Percentiles rank a stretch among this genome's conserved stretches.
Conservation (phyloP, 2,329 filamentous ascomycete species). For the Ophiostoma piceae region DNA sequence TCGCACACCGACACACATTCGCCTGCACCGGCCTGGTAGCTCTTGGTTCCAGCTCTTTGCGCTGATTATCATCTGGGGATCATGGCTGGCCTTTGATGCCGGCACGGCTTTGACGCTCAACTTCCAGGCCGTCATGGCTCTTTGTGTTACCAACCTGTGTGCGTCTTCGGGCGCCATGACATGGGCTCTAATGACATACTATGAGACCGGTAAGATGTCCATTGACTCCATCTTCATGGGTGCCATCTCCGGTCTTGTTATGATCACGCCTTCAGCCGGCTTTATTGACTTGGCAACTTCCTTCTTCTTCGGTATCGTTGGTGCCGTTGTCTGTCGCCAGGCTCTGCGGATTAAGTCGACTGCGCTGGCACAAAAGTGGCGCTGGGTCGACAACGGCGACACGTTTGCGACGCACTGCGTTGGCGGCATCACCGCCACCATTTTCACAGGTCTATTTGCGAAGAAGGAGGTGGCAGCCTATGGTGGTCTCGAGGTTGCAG, state of each 20-base stretch:
- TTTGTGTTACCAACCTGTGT: constrained; percentile 93
- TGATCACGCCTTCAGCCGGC: constrained; percentile 64
- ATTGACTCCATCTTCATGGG: constrained; percentile 68
- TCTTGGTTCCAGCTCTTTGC: constrained; percentile 54
- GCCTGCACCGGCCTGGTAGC: constrained; percentile 21
- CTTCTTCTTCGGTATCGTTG: constrained; percentile 17
- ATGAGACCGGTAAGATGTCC: constrained; percentile 86
- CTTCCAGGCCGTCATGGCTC: constrained; percentile 86
- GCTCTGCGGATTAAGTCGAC: constrained; percentile 22
- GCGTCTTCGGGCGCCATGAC: constrained; percentile 83
- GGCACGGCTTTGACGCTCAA: constrained; percentile 90
- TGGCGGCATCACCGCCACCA: constrained; percentile 21
- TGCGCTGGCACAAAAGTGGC: constrained; percentile 14
- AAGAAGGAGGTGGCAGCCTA: constrained; percentile 21
- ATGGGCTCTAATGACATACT: constrained; percentile 92
- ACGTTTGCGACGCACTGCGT: constrained; percentile 25
- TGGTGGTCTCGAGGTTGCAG: constrained; percentile 42
- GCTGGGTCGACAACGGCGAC: constrained; percentile 25
- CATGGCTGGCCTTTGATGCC: constrained; percentile 97
- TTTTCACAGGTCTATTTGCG: constrained; percentile 24
- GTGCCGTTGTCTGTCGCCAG: constrained; percentile 20
- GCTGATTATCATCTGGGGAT: constrained; percentile 96
- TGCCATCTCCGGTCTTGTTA: constrained; percentile 63
- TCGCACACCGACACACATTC: constrained; percentile 21
- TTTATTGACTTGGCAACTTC: constrained; percentile 47